These are phyloP conservation scores for Colletotrichum destructivum DNA, from an alignment of 2,329 filamentous ascomycete genomes.

Conservation along the genomic window DNA sequence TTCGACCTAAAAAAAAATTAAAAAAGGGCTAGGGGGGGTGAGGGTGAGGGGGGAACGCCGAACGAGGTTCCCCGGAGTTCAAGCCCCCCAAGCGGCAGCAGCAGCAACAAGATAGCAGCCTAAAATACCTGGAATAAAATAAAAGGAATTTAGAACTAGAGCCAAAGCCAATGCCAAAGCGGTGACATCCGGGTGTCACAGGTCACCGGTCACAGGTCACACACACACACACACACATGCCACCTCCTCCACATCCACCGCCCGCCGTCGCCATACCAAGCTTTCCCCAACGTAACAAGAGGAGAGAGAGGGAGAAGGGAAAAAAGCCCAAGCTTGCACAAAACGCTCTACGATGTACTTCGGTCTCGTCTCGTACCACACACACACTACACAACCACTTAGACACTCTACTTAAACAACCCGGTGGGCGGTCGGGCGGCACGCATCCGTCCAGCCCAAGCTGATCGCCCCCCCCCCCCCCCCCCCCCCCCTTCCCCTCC, in stretches of 20 bases:
- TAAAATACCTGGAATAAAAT: background rate
- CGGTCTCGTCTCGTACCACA: background rate
- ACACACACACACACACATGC: background rate
- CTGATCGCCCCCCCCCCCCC: background rate
- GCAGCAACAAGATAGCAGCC: background rate
- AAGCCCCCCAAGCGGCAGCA: no score
- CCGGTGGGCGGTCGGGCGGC: background rate
- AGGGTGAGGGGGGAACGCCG: no score
- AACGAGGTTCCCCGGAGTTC: no score
- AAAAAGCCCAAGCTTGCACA: slow-evolving; percentile 2
- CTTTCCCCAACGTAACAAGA: background rate
- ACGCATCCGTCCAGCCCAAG: background rate
- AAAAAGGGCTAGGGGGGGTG: no score
- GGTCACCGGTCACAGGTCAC: background rate
- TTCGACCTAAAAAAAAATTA: no score
- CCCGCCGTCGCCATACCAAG: background rate
- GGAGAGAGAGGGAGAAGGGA: background rate
- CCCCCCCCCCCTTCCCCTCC: no score
- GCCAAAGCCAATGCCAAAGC: slow-evolving; percentile 9
- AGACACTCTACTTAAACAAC: no score
- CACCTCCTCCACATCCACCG: no score
- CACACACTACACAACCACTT: background rate
- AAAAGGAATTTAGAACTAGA: no score
- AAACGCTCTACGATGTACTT: background rate
- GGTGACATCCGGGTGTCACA: slow-evolving; percentile 13